Percentiles rank a stretch among this genome's conserved stretches.
These are phyloP conservation scores for Colletotrichum karsti DNA, from an alignment of 2,329 filamentous ascomycete species.

Conservation along the genomic window DNA sequence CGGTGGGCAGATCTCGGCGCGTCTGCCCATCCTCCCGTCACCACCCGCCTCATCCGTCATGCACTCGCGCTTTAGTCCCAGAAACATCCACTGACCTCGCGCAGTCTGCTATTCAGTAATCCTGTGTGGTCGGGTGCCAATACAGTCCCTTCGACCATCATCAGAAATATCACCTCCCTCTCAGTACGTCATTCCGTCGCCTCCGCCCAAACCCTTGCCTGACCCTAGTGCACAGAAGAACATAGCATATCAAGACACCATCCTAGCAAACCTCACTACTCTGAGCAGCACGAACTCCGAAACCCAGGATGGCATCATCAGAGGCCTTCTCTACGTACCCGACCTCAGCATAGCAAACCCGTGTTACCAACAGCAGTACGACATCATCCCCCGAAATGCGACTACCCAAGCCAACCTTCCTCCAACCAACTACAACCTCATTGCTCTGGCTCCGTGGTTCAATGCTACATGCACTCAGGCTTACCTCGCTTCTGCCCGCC, in stretches of 20 bases:
- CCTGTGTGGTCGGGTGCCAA: conserved; percentile 60
- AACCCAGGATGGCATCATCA: conserved; percentile 67
- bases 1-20: conserved; percentile 4
- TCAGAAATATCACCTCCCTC: conserved; percentile 64
- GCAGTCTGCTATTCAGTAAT: conserved; percentile 68
- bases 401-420: conserved; percentile 78
- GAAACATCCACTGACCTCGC: not conserved
- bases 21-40: conserved; percentile 5
- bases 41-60: not conserved
- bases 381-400: conserved; percentile 78
- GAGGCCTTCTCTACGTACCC: conserved; percentile 88
- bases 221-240: conserved; percentile 36
- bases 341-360: conserved; percentile 65
- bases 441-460: conserved; percentile 90
- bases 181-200: conserved; percentile 52
- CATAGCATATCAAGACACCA: conserved; percentile 61
- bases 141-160: conserved; percentile 60
- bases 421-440: conserved; percentile 73
- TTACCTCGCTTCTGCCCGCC: conserved; percentile 71
- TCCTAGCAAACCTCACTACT: conserved; percentile 73
- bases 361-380: conserved; percentile 70
- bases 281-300: conserved; percentile 74
- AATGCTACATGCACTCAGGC: conserved; percentile 75
- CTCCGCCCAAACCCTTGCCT: not conserved
- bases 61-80: not conserved